phyloP scores from a whole-genome alignment of 202 grass and related monocot species.

The Carex arenaria region DNA sequence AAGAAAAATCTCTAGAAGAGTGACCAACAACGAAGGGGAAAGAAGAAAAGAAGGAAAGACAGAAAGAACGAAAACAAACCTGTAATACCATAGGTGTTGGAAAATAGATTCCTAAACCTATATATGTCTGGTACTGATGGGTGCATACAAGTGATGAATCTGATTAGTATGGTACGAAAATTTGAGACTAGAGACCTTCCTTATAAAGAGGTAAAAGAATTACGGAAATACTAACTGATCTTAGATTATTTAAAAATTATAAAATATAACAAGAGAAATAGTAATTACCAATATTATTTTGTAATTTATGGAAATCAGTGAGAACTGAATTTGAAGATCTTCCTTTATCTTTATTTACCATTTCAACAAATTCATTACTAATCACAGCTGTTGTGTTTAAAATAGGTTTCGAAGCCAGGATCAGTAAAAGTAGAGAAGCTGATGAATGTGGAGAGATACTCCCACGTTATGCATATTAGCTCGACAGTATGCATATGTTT shows the following conservation, averaged over 20 bases:
- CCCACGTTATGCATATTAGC: constrained; percentile 92
- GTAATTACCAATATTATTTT: background rate
- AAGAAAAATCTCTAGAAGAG: background rate
- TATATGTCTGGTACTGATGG: background rate
- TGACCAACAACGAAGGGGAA: background rate
- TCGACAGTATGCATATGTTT: constrained; percentile 45
- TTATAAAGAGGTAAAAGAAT: background rate
- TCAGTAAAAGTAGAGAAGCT: constrained; percentile 83
- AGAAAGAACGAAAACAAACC: background rate
- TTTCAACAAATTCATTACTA: background rate
- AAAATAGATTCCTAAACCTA: background rate
- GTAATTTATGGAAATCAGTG: background rate
- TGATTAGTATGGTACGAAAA: constrained; percentile 3
- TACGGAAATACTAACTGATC: background rate
- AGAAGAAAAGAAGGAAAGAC: background rate
- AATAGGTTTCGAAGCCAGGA: constrained; percentile 71
- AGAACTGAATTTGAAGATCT: background rate
- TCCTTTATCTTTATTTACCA: background rate
- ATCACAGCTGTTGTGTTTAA: constrained; percentile 3
- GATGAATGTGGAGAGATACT: constrained; percentile 91
- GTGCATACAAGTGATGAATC: background rate
- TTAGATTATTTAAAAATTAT: background rate
- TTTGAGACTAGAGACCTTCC: background rate
- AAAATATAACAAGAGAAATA: background rate
- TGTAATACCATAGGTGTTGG: background rate